These are phyloP conservation scores for Eutrema yunnanense DNA, from an alignment of 345 rosid species.

Conservation along the genomic window DNA sequence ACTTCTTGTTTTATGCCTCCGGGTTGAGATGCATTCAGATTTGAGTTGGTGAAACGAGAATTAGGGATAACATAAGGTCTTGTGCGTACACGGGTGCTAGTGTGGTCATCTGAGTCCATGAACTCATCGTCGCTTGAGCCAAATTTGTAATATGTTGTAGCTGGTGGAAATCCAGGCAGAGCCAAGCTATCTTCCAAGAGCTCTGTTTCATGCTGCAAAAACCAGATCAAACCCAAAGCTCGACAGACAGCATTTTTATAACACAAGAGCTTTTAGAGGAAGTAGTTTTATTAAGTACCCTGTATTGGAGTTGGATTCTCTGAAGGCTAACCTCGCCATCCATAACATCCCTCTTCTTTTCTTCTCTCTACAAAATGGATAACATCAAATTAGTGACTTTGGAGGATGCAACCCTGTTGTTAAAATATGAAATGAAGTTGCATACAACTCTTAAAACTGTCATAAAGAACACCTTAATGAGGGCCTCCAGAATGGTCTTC, in stretches of 20 bases:
- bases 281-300: constrained; percentile 40
- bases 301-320: constrained; percentile 82
- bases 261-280: not conserved
- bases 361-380: constrained; percentile 66
- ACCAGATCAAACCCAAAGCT: not conserved
- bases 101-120: constrained; percentile 80
- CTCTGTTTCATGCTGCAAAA: constrained; percentile 72
- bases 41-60: constrained; percentile 45
- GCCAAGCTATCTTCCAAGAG: constrained; percentile 72
- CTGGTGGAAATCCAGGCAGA: constrained; percentile 57
- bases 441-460: constrained; percentile 20
- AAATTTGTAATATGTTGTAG: constrained; percentile 51
- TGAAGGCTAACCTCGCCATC: constrained; percentile 89
- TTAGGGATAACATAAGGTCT: constrained; percentile 42
- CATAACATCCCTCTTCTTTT: constrained; percentile 83
- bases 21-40: constrained; percentile 37
- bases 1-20: constrained; percentile 64
- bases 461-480: constrained; percentile 68
- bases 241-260: not conserved
- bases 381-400: constrained; percentile 11
- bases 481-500: constrained; percentile 74
- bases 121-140: constrained; percentile 87
- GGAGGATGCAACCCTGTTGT: constrained; percentile 3
- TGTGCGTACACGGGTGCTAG: constrained; percentile 45
- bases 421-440: constrained; percentile 3